phyloP scores from a whole-genome alignment of 2,329 filamentous ascomycete species.

The Stachybotrys chlorohalonatus region DNA sequence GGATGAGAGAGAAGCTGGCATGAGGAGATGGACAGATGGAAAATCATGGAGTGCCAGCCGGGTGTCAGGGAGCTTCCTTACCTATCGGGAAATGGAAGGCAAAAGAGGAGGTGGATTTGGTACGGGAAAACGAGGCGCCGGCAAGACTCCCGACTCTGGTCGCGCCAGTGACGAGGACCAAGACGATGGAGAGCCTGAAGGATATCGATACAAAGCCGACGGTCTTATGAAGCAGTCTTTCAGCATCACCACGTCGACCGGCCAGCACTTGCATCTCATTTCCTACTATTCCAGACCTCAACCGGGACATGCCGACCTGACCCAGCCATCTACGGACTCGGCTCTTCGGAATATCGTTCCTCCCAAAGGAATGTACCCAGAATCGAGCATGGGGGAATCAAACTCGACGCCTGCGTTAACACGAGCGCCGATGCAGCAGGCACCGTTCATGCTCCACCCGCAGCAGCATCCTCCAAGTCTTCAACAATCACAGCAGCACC shows the following conservation, averaged over 20 bases:
- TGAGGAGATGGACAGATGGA: slow-evolving; percentile 97
- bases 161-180: slow-evolving; percentile 79
- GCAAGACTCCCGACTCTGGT: slow-evolving; percentile 76
- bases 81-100: slow-evolving; percentile 97
- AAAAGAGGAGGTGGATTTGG: slow-evolving; percentile 79
- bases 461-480: slow-evolving; percentile 21
- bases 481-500: slow-evolving; percentile 21
- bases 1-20: slow-evolving; percentile 96
- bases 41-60: slow-evolving; percentile 98
- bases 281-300: slow-evolving; percentile 88
- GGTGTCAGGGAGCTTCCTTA: slow-evolving; percentile 94
- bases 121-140: slow-evolving; percentile 45
- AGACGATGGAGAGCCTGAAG: slow-evolving; percentile 76
- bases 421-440: slow-evolving; percentile 55
- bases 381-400: slow-evolving; percentile 83
- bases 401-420: slow-evolving; percentile 75
- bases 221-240: slow-evolving; percentile 99
- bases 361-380: slow-evolving; percentile 91
- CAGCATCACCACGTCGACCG: slow-evolving; percentile 84
- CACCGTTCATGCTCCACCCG: slow-evolving; percentile 24
- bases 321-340: slow-evolving; percentile 75
- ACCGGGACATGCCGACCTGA: slow-evolving; percentile 61
- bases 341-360: slow-evolving; percentile 74
- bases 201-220: slow-evolving; percentile 90
- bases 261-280: slow-evolving; percentile 93